Conservation (phyloP, 257 asterid species). For the Ajuga chamaepitys region DNA sequence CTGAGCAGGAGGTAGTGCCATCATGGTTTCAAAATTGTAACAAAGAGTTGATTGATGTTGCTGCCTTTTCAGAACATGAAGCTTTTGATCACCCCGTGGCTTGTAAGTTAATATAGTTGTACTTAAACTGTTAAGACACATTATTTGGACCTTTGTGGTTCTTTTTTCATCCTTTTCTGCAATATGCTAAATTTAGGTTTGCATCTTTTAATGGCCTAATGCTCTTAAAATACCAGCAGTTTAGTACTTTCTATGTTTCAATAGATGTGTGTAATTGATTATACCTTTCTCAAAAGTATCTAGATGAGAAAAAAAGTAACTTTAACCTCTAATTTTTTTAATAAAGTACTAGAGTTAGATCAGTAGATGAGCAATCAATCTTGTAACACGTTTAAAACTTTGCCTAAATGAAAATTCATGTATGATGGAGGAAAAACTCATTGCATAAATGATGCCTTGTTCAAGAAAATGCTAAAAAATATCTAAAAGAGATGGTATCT, state of each 20-base stretch:
- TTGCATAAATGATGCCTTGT: not conserved
- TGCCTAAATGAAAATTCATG: no score
- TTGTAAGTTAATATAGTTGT: slow-evolving; percentile 54
- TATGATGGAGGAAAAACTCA: no score
- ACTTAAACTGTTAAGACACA: not conserved
- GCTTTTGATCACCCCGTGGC: slow-evolving; percentile 99
- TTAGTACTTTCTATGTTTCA: no score
- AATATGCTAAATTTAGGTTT: no score
- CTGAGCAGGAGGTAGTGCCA: slow-evolving; percentile 60
- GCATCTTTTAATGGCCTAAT: no score
- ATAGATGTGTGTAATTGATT: no score
- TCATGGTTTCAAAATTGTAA: slow-evolving; percentile 87
- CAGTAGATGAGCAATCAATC: no score
- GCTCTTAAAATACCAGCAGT: no score
- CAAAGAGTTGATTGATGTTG: slow-evolving; percentile 70
- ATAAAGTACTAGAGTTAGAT: not conserved
- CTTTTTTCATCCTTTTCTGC: not conserved
- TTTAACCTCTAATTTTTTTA: not conserved
- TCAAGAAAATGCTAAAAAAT: not conserved
- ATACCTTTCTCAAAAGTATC: no score
- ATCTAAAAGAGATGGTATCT: not conserved
- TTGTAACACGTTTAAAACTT: no score
- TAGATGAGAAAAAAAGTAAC: no score
- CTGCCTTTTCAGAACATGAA: slow-evolving; percentile 92
- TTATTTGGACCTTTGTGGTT: not conserved